These are phyloP conservation scores for Coemansia sp. DNA, from an alignment of 192 early-diverging fungal genomes.

Conservation along the genomic window DNA sequence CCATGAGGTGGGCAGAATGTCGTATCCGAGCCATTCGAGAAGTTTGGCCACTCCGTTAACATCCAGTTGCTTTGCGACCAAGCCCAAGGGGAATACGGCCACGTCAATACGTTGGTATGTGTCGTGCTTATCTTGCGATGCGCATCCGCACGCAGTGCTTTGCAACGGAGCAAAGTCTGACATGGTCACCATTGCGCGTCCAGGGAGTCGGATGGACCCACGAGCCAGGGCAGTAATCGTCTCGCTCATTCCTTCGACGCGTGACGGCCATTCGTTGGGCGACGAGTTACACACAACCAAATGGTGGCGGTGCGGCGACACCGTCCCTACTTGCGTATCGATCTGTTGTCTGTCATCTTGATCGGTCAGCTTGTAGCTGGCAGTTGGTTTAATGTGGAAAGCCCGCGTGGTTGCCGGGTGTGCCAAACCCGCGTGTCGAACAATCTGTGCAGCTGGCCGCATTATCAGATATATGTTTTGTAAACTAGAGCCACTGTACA, in stretches of 20 bases:
- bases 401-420: not conserved
- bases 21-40: conserved; percentile 34
- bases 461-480: not conserved
- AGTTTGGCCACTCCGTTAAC: conserved; percentile 21
- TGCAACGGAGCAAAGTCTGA: conserved; percentile 45
- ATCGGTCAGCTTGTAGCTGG: conserved; percentile 4
- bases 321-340: conserved; percentile 39
- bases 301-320: conserved; percentile 38
- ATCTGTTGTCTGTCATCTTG: not conserved
- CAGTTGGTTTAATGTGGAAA: not conserved
- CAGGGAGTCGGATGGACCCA: conserved; percentile 33
- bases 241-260: conserved; percentile 44
- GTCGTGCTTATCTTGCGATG: not conserved
- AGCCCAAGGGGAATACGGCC: conserved; percentile 40
- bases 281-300: conserved; percentile 50
- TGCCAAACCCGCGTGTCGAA: not conserved
- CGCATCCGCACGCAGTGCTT: conserved; percentile 5
- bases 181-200: conserved; percentile 47
- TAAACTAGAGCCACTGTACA: not conserved
- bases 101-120: conserved; percentile 36
- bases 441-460: not conserved
- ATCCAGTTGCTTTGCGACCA: conserved; percentile 43
- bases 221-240: conserved; percentile 39
- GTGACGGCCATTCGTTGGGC: conserved; percentile 45
- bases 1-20: conserved; percentile 35